Evolutionary conservation across 176 grass and related monocot genomes (phyloP).

Genomic region (Oryza punctata): DNA sequence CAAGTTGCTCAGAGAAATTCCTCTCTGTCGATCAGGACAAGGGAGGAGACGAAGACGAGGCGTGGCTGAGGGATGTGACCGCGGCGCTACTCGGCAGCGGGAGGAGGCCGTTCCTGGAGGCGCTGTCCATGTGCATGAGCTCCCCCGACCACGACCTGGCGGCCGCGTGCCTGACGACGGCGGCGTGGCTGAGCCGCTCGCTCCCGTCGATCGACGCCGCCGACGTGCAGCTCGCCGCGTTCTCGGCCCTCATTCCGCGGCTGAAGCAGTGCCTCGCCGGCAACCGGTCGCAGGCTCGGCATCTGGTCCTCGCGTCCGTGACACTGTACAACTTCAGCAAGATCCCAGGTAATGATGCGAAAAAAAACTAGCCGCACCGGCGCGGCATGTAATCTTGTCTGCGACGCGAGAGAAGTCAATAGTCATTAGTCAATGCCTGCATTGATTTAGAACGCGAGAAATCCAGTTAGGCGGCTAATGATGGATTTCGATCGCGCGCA

Average conservation of each 20-base stretch:
- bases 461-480: not conserved
- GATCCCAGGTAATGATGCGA: constrained; percentile 44
- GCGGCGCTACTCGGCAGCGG: constrained; percentile 37
- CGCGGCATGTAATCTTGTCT: not conserved
- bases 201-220: constrained; percentile 23
- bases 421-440: not conserved
- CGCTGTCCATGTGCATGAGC: constrained; percentile 56
- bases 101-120: constrained; percentile 50
- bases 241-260: constrained; percentile 53
- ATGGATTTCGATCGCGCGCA: constrained; percentile 21
- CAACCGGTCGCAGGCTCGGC: not conserved
- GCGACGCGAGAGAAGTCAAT: not conserved
- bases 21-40: constrained; percentile 22
- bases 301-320: constrained; percentile 49
- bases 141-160: constrained; percentile 37
- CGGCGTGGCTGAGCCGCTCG: constrained; percentile 56
- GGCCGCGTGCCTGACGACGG: constrained; percentile 46
- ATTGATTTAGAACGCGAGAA: not conserved
- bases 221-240: constrained; percentile 50
- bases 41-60: constrained; percentile 29
- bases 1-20: not conserved
- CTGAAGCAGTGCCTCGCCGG: constrained; percentile 36
- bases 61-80: constrained; percentile 35
- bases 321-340: constrained; percentile 58
- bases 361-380: not conserved